Base-by-base conservation (phyloP, 805 yeast species). In the Ogataea pilisensis region DNA sequence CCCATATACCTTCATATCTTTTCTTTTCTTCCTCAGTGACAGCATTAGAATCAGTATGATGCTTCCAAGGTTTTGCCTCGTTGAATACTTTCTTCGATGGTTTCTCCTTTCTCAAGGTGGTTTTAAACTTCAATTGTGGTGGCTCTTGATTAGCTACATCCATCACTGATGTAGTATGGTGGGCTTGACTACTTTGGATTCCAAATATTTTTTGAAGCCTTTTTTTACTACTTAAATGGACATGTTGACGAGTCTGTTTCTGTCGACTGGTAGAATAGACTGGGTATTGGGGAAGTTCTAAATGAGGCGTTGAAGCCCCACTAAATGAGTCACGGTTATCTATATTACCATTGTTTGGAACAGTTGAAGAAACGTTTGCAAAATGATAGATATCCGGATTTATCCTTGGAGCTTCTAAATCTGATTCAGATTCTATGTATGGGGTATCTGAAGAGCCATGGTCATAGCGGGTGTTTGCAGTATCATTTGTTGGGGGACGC, bases 1-100 rank as follows among this genome's bases (percentile, higher is more conserved):
- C 95, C 96, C 96, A 93, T 13, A 93, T 75, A 20, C 95, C 95
- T 61, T 90, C 97, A 61, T 91, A 93, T 29, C 98, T 65, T 57
- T 89, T 89, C 44, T 86, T 72, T 58, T 93, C 98, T 33, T 68
- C 73, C 34, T 76, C 80, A 2, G 68, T 60, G 27, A 73, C 66
- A 59, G 48, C 68, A 57, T 47, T 54, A 5, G 80, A 68, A 44
- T 78, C 85, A 24, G 68, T 69, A 61, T 88, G 97, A 53, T 82
- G 80, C 53, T 90, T 89, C 96, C 97, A 89, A 0, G 98, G 98
- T 61, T 89, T 88, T 44, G 85, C 86, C 54, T 84, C 95, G 57
- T 90, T 83, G 61, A 90, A 89, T 21, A 61, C 60, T 14, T 67
- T 67, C 44, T 69, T 71, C 39, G 38, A 34, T 5, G 39, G 42